Percentiles rank a stretch among this genome's conserved stretches.
Evolutionary conservation across 306 rosid genomes (phyloP).

Genomic region (Rubus parviflorus): DNA sequence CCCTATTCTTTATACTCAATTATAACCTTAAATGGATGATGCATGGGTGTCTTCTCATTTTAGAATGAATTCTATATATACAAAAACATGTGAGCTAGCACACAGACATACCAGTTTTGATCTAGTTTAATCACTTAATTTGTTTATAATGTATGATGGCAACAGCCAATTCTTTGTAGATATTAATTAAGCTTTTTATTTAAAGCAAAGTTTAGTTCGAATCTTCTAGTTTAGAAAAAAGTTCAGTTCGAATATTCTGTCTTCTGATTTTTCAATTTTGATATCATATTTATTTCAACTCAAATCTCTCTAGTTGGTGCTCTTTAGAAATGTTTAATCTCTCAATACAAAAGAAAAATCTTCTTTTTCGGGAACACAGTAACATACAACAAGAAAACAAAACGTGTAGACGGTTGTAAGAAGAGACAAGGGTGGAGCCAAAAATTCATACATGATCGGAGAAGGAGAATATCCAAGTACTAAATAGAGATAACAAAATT

Average conservation of each 20-base stretch:
- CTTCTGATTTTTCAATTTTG: neutral
- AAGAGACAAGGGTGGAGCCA: too few relatives aligned
- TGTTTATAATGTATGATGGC: constrained; percentile 7
- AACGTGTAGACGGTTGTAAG: too few relatives aligned
- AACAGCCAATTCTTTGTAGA: neutral
- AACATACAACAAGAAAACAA: too few relatives aligned
- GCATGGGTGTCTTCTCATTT: neutral
- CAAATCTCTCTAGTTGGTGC: too few relatives aligned
- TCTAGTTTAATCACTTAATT: neutral
- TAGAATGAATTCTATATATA: neutral
- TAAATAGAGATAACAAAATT: too few relatives aligned
- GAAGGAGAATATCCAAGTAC: too few relatives aligned
- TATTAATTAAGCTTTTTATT: neutral
- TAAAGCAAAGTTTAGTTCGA: neutral
- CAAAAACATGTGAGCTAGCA: neutral
- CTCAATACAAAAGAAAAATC: too few relatives aligned
- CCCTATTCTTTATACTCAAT: neutral
- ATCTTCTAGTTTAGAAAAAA: neutral
- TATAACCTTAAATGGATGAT: constrained; percentile 14
- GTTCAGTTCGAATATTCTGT: neutral
- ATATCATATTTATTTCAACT: neutral
- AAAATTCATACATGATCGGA: too few relatives aligned
- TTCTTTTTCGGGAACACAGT: too few relatives aligned
- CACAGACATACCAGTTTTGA: neutral
- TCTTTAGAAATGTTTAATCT: too few relatives aligned